Base-by-base conservation (phyloP, 805 yeast genomes). In the Yarrowia yakushimensis region DNA sequence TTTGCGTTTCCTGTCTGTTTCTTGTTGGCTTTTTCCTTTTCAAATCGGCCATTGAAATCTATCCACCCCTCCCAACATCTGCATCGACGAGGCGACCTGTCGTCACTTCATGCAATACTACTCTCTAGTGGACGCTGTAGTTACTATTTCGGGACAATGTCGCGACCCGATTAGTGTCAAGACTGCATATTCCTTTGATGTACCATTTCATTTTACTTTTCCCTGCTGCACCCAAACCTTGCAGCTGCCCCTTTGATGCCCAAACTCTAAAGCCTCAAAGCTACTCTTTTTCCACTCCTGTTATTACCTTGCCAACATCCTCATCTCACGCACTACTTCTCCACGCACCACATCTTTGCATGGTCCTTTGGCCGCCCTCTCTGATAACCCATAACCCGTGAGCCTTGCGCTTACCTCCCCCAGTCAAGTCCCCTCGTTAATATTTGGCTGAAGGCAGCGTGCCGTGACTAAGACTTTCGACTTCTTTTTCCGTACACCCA, bases 391-490 rank as follows among this genome's bases (percentile, higher is more conserved):
- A 23, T 18, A 20, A 31, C 42, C 25, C 31, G 43, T 52, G 59
- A 52, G 59, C 43, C 59, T 52, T 33, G 43, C 59, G 59, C 43
- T 48, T 36, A 43, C 59, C 33, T 33, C 4, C 33, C 23, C 59
- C 59, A 52, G 59, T 52, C 59, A 52, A 52, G 59, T 52, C 59
- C 59, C 59, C 59, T 52, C 59, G 59, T 52, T 52, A 52, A 52
- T 52, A 52, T 52, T 52, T 52, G 59, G 59, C 59, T 52, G 59
- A 34, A 52, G 55, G 55, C 36, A 45, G 31, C 39, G 55, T 48
- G 28, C 28, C 33, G 13, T n/a, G 20, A 22, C 34, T 12, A 30
- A 43, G 22, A 43, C 52, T 43, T 43, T 43, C 23, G 17, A 30
- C 25, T 37, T 10, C 27, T 39, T 39, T 12, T 20, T 7, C 52